Conservation (phyloP, 768 basidiomycete species). For the Filobasidium wieringae region DNA sequence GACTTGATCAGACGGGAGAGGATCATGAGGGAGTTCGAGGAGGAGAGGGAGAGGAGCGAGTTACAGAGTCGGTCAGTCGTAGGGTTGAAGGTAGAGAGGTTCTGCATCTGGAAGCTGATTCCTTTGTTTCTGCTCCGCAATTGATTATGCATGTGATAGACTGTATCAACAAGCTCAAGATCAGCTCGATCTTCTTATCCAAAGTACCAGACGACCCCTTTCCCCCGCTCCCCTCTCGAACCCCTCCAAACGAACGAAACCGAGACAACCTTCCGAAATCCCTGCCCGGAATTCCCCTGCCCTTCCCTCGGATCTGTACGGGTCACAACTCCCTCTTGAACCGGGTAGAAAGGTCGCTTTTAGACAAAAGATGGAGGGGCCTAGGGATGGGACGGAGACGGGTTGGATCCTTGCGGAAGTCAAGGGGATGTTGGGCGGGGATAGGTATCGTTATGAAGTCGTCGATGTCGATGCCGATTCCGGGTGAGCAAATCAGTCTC, state of each 20-base stretch:
- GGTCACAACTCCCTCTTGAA: constrained; percentile 37
- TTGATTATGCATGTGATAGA: not conserved
- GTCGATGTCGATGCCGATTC: constrained; percentile 39
- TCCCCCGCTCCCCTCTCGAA: too few species aligned
- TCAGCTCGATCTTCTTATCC: not conserved
- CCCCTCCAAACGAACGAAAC: too few species aligned
- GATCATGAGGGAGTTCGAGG: constrained; percentile 8
- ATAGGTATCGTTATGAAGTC: constrained; percentile 40
- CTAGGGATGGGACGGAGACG: constrained; percentile 15
- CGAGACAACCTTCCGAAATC: not conserved
- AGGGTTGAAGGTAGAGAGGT: not conserved
- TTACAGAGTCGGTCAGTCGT: constrained; percentile 3
- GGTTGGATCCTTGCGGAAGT: constrained; percentile 42
- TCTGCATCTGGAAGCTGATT: too few species aligned
- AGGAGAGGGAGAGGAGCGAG: constrained; percentile 14
- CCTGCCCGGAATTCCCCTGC: too few species aligned
- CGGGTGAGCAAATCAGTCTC: constrained; percentile 16
- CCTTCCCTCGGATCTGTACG: not conserved
- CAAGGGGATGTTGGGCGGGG: constrained; percentile 28
- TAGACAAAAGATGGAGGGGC: constrained; percentile 17
- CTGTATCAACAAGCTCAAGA: not conserved
- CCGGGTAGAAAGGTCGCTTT: constrained; percentile 39
- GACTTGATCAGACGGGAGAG: constrained; percentile 6
- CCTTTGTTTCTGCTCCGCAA: too few species aligned
- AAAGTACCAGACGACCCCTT: not conserved